These are phyloP conservation scores for Podaxis rugospora DNA, from an alignment of 768 basidiomycete genomes.

Conservation along the genomic window DNA sequence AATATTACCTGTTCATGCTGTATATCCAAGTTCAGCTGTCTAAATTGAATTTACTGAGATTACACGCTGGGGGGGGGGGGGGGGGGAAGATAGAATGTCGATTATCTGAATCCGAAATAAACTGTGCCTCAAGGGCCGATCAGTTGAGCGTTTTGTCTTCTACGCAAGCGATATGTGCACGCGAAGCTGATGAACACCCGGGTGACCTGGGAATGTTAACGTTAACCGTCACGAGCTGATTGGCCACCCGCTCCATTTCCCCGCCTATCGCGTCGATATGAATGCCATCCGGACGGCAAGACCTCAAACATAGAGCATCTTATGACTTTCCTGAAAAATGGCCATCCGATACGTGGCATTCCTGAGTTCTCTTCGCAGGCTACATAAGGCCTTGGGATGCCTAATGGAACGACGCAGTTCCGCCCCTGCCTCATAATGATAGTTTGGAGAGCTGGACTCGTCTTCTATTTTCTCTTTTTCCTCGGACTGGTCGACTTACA, in stretches of 20 bases:
- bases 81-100: not conserved
- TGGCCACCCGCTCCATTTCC: not conserved
- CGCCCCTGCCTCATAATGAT: slow-evolving; percentile 3
- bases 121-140: not conserved
- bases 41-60: not conserved
- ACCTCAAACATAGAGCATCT: slow-evolving; percentile 1
- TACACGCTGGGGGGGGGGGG: not conserved
- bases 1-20: not conserved
- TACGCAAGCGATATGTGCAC: slow-evolving; percentile 3
- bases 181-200: not conserved
- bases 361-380: not conserved
- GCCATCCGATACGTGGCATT: slow-evolving; percentile 4
- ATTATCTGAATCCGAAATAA: not conserved
- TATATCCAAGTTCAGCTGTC: not conserved
- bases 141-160: not conserved
- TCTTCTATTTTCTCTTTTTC: slow-evolving; percentile 9
- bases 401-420: not conserved
- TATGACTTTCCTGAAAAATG: slow-evolving; percentile 4
- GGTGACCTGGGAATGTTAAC: not conserved
- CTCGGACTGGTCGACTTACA: slow-evolving; percentile 14
- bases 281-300: slow-evolving; percentile 2
- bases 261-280: slow-evolving; percentile 4
- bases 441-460: slow-evolving; percentile 6
- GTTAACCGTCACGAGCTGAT: slow-evolving; percentile 6
- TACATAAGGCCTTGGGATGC: slow-evolving; percentile 1